Conservation (phyloP, 169 alveolate genomes). For the Amoebophrya sp. region DNA sequence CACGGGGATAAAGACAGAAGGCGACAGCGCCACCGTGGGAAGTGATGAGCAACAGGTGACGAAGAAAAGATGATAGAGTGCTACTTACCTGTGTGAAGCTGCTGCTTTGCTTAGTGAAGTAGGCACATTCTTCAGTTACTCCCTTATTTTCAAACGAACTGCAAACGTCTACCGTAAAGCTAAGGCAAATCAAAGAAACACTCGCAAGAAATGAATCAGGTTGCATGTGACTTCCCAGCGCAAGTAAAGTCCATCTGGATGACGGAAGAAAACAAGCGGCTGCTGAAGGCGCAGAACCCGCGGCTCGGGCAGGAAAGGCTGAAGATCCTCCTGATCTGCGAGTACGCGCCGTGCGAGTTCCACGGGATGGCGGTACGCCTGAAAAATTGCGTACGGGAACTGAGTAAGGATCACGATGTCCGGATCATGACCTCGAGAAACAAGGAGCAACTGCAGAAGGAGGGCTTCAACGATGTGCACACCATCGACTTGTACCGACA, state of each 20-base stretch:
- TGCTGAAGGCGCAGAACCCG: background rate
- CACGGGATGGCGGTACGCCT: background rate
- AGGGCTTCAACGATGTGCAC: background rate
- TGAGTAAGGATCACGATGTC: background rate
- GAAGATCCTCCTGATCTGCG: background rate
- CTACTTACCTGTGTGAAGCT: too few species aligned
- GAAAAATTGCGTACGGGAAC: background rate
- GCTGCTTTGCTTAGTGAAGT: too few species aligned
- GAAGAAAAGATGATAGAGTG: too few species aligned
- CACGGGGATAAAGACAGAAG: too few species aligned
- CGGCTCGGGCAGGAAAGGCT: background rate
- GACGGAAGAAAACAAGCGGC: background rate
- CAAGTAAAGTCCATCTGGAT: background rate
- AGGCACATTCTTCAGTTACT: too few species aligned
- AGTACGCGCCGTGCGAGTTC: background rate
- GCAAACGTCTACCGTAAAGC: too few species aligned
- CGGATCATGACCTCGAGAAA: background rate
- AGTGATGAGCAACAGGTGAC: too few species aligned
- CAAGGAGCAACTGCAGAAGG: background rate
- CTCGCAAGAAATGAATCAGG: too few species aligned
- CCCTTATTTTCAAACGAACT: too few species aligned
- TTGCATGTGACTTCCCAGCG: background rate
- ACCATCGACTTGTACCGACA: background rate
- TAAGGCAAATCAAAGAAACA: too few species aligned
- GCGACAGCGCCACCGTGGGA: too few species aligned